Conservation (phyloP, 208 protist species). For the Strigomonas culicis region DNA sequence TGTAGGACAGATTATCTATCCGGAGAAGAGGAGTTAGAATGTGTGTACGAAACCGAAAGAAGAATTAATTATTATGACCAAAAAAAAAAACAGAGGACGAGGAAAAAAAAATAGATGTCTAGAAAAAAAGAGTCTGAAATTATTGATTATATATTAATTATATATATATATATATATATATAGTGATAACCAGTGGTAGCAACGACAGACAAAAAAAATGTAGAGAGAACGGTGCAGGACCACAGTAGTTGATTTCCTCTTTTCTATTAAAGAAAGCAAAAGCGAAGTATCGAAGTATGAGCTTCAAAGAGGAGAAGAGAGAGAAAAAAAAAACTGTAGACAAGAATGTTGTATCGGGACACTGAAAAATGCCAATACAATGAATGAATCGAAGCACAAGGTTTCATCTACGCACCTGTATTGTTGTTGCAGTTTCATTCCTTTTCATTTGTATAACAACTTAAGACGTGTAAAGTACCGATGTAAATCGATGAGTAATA, state of each 20-base stretch:
- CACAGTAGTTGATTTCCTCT: no score
- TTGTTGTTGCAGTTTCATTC: not conserved
- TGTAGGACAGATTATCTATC: no score
- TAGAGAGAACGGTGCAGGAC: not conserved
- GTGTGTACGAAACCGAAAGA: not conserved
- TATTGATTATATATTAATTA: not conserved
- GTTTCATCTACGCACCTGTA: not conserved
- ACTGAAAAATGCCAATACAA: conserved; percentile 1
- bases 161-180: not conserved
- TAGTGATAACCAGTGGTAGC: not conserved
- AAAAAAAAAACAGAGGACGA: not conserved
- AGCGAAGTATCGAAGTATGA: not conserved
- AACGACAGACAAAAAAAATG: not conserved
- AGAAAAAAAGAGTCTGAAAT: not conserved
- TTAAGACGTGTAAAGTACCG: no score
- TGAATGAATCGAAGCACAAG: not conserved
- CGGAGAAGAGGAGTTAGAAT: not conserved
- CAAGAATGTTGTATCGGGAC: no score
- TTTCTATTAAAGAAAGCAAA: conserved; percentile 4
- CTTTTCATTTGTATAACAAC: not conserved
- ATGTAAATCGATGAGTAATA: no score
- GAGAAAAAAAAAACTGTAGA: conserved; percentile 3
- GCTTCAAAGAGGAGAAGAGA: not conserved
- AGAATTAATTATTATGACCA: no score
- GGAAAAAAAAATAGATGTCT: not conserved